These are phyloP conservation scores for Rhizopus delemar DNA, from an alignment of 371 early-diverging fungal genomes.

Conservation along the genomic window DNA sequence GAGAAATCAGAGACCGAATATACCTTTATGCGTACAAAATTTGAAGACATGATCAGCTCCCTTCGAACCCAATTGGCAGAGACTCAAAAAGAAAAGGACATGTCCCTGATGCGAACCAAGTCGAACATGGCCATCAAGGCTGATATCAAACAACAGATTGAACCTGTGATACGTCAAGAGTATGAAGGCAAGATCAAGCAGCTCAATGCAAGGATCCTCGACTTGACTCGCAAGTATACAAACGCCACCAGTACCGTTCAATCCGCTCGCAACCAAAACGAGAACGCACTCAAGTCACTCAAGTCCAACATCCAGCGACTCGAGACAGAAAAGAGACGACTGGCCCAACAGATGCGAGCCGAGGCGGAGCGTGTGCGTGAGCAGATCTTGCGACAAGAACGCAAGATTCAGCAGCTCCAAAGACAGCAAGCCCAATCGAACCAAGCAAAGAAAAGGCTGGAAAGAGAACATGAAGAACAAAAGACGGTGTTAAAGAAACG, in stretches of 20 bases:
- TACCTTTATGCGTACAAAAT: slow-evolving; percentile 62
- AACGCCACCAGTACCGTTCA: slow-evolving; percentile 59
- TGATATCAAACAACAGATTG: slow-evolving; percentile 33
- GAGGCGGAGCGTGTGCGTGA: slow-evolving; percentile 71
- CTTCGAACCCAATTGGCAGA: slow-evolving; percentile 61
- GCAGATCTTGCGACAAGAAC: slow-evolving; percentile 61
- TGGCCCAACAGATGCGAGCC: slow-evolving; percentile 76
- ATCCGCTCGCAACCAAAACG: slow-evolving; percentile 55
- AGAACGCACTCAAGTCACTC: slow-evolving; percentile 54
- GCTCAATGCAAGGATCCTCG: slow-evolving; percentile 67
- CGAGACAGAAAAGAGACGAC: slow-evolving; percentile 74
- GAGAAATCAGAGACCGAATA: slow-evolving; percentile 62
- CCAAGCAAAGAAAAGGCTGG: slow-evolving; percentile 67
- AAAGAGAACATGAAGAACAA: slow-evolving; percentile 70
- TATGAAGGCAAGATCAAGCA: slow-evolving; percentile 74
- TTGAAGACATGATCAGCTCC: slow-evolving; percentile 65
- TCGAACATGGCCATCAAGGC: slow-evolving; percentile 24
- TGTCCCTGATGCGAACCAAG: slow-evolving; percentile 44
- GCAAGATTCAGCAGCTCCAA: slow-evolving; percentile 74
- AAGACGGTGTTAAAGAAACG: slow-evolving; percentile 54
- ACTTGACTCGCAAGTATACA: slow-evolving; percentile 59
- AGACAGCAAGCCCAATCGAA: slow-evolving; percentile 71
- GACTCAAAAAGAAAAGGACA: slow-evolving; percentile 71
- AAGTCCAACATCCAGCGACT: slow-evolving; percentile 63
- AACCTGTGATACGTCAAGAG: slow-evolving; percentile 34